phyloP scores from a whole-genome alignment of 2,329 filamentous ascomycete species.

The Sporothrix inflata region DNA sequence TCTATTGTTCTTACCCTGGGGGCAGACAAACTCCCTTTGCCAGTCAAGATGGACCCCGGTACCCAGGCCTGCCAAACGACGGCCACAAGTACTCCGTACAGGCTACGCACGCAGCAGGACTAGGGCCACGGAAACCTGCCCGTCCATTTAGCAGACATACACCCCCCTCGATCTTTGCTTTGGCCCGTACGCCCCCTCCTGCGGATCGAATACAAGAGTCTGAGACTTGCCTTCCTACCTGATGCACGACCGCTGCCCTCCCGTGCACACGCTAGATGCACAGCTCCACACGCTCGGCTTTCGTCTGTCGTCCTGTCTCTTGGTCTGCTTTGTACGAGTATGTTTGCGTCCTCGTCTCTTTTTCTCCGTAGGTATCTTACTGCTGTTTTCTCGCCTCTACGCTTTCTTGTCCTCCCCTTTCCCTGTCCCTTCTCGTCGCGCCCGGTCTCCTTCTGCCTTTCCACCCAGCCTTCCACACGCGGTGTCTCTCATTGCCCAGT shows the following conservation, averaged over 20 bases:
- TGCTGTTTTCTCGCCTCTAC: background rate
- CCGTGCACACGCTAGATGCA: constrained; percentile 11
- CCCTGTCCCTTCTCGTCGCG: background rate
- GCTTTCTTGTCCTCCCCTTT: background rate
- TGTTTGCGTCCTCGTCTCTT: background rate
- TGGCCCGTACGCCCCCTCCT: background rate
- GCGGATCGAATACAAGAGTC: constrained; percentile 6
- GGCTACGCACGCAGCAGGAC: constrained; percentile 12
- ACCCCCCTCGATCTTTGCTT: background rate
- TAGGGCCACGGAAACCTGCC: constrained; percentile 7
- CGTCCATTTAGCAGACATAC: background rate
- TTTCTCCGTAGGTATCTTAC: background rate
- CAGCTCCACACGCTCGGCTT: constrained; percentile 19
- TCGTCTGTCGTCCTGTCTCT: constrained; percentile 17
- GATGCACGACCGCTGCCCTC: constrained; percentile 6
- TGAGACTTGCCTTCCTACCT: constrained; percentile 1
- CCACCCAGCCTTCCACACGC: background rate
- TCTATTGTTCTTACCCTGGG: background rate
- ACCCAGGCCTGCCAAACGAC: constrained; percentile 15
- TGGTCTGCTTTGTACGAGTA: background rate
- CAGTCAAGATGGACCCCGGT: background rate
- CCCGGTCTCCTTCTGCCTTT: background rate
- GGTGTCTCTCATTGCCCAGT: background rate
- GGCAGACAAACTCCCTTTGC: background rate
- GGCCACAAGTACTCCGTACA: background rate